Evolutionary conservation across 352 stramenopile genomes (phyloP).

Genomic region (Phytopythium ostracodes): DNA sequence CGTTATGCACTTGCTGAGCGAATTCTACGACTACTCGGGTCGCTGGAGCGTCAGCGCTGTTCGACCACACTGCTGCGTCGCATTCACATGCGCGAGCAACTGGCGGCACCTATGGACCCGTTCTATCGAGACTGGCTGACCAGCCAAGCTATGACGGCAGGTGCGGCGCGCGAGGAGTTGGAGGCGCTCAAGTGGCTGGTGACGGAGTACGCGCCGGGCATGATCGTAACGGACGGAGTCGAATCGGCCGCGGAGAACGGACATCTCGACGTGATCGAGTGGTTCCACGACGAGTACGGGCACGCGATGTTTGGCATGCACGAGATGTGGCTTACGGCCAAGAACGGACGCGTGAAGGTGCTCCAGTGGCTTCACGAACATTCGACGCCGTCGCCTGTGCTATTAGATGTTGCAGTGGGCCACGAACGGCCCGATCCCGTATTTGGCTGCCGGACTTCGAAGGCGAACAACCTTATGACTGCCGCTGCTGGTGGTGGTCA

Average conservation of each 20-base stretch:
- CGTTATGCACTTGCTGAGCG: no score
- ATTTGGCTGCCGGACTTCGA: not conserved
- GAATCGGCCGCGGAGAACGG: not conserved
- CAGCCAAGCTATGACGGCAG: no score
- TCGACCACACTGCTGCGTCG: not conserved
- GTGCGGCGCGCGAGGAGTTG: no score
- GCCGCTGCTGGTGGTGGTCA: not conserved
- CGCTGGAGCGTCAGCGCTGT: no score
- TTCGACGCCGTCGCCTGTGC: not conserved
- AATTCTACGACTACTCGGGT: no score
- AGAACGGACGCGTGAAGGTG: conserved; percentile 13
- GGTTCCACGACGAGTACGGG: conserved; percentile 14
- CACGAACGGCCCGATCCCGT: not conserved
- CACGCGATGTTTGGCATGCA: not conserved
- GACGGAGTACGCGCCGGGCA: not conserved
- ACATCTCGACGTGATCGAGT: conserved; percentile 18
- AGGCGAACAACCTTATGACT: not conserved
- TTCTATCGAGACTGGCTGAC: no score
- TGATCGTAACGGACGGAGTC: not conserved
- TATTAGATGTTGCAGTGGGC: no score
- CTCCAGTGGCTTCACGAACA: conserved; percentile 17
- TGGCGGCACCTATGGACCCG: no score
- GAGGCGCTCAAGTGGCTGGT: conserved; percentile 3
- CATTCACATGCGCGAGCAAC: not conserved
- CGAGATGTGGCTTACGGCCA: conserved; percentile 14